Conservation (phyloP, 2,329 filamentous ascomycete species). For the Fusarium praegraminearum region DNA sequence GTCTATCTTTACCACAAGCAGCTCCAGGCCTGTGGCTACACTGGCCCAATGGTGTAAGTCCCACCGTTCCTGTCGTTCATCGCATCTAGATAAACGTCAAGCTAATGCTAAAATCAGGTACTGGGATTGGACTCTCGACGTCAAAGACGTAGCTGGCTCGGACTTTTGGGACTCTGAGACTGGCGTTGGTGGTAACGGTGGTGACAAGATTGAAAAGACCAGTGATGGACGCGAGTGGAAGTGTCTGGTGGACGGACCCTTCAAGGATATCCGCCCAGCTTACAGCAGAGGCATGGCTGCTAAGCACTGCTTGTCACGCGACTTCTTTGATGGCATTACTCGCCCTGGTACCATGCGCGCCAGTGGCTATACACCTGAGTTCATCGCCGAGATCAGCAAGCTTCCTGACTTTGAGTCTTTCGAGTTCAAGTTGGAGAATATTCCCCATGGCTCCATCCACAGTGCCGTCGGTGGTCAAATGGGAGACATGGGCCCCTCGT, state of each 20-base stretch:
- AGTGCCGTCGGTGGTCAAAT: background rate
- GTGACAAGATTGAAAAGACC: background rate
- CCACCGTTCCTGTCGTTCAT: background rate
- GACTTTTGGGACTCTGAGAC: background rate
- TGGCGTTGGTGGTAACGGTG: background rate
- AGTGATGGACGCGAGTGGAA: background rate
- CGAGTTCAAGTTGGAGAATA: background rate
- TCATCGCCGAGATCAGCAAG: background rate
- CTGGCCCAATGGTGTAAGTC: background rate
- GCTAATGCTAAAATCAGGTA: background rate
- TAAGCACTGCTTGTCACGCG: background rate
- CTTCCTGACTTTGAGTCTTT: background rate
- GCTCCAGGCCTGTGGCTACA: background rate
- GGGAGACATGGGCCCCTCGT: background rate
- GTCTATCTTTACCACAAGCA: background rate
- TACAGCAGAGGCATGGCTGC: background rate
- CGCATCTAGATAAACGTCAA: accelerated
- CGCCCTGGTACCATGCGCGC: background rate
- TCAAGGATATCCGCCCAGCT: background rate
- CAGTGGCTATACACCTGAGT: background rate
- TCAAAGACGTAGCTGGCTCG: background rate
- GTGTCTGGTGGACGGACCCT: background rate
- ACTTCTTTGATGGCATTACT: background rate
- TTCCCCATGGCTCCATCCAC: background rate
- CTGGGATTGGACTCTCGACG: background rate